Evolutionary conservation across 805 yeast species (phyloP).

Genomic region (Saccharomycopsis fibuligera): DNA sequence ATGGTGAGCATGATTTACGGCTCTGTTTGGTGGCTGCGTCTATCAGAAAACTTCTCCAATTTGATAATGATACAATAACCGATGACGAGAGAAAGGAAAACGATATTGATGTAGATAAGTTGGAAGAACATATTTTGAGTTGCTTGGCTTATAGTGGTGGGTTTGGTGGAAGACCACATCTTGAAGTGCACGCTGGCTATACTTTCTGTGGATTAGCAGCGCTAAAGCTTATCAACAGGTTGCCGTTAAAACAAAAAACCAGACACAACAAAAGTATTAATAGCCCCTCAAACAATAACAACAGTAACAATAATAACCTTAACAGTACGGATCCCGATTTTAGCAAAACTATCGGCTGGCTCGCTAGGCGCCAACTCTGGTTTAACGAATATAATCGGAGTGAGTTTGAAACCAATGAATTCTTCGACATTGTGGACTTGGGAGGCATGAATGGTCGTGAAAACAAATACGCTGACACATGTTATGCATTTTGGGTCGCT

Average conservation of each 20-base stretch:
- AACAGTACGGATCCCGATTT: conserved; percentile 7
- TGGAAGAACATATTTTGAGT: conserved; percentile 34
- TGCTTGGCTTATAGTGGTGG: conserved; percentile 61
- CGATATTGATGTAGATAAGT: conserved; percentile 38
- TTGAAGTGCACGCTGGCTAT: conserved; percentile 82
- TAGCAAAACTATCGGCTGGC: conserved; percentile 46
- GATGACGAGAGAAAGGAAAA: conserved; percentile 24
- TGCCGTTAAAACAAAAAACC: conserved; percentile 14
- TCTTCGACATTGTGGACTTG: conserved; percentile 34
- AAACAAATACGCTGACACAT: conserved; percentile 80
- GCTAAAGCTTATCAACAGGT: conserved; percentile 35
- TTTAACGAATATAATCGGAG: conserved; percentile 29
- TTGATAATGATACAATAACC: conserved; percentile 25
- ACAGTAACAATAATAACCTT: too few species aligned
- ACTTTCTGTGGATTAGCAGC: conserved; percentile 78
- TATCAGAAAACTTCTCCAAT: conserved; percentile 46
- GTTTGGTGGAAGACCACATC: conserved; percentile 41
- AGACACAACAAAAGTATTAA: background rate
- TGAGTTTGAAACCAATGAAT: conserved; percentile 24
- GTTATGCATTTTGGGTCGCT: conserved; percentile 81
- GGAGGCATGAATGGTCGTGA: conserved; percentile 87
- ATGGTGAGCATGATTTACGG: conserved; percentile 66
- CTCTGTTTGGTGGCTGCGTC: conserved; percentile 68
- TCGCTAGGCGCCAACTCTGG: conserved; percentile 56
- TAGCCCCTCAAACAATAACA: too few species aligned